Base-by-base conservation (phyloP, 2,329 filamentous ascomycete species). In the Aureobasidium subglaciale region DNA sequence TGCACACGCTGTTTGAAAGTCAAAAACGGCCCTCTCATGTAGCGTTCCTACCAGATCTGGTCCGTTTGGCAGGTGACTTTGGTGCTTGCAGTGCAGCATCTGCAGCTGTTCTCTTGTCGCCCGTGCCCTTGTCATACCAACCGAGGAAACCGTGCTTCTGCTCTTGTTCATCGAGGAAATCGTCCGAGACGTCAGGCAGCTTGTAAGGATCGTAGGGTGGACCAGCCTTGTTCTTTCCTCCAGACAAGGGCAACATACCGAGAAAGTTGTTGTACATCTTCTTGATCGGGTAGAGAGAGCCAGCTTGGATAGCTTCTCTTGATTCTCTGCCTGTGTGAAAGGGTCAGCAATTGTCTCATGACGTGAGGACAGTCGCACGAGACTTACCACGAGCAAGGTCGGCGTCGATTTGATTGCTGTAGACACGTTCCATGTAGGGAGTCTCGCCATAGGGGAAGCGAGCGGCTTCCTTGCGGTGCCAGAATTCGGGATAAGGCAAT, bases 381-480 rank as follows among this genome's bases (percentile, higher is more conserved):
- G 8, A 59, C 63, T 62, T 56, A 65, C 65, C 57, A 37, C 62
- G 60, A 15, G 56, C 48, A 9, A 68, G 55, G 58, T 68, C 66
- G 20, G 57, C 56, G 24, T 61, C 60, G 35, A 68, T 67, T 58
- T 65, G 60, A 38, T 58, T 56, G 38, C 65, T 65, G 37, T 62
- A 55, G 20, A 59, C 49, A 41, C 59, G 43, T 58, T 64, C 61
- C 61, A 65, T 64, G 32, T 59, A 61, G 29, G 63, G 62, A 37
- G 65, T 68, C 56, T 68, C 66, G 25, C 65, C 65, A 25, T 67
- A 68, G 5, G 63, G 60, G 50, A 68, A 68, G 46, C 56, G 60
- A 3, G 60, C 58, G 25, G 64, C 62, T 61, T 66, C 65, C 24
- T 61, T 59, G 16, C 64, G 59, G 46, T 67, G 62, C 65, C 66